Percentiles rank a stretch among this genome's conserved stretches.
phyloP scores from a whole-genome alignment of 2,329 filamentous ascomycete genomes.

The Exophiala viscosa region DNA sequence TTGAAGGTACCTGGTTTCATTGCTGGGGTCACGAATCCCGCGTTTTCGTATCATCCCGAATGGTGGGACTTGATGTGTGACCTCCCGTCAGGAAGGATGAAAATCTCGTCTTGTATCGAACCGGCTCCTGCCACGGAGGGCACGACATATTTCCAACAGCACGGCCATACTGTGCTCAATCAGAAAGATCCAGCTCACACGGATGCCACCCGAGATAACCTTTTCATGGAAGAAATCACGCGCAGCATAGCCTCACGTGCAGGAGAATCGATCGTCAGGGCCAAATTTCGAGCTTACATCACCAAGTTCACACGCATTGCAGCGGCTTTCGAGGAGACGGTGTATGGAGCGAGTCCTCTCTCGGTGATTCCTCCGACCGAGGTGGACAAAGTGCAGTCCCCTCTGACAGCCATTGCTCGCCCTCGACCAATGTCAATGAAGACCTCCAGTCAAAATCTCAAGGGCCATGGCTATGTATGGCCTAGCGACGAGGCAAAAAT shows the following conservation, averaged over 20 bases:
- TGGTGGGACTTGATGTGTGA: constrained; percentile 99
- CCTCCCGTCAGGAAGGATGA: constrained; percentile 84
- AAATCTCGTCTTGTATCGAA: constrained; percentile 88
- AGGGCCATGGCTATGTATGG: constrained; percentile 95
- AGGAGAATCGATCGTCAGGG: constrained; percentile 82
- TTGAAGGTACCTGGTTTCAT: constrained; percentile 96
- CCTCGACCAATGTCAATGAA: constrained; percentile 23
- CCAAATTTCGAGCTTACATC: constrained; percentile 95
- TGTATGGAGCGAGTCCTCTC: constrained; percentile 87
- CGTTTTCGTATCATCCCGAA: constrained; percentile 88
- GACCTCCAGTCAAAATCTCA: constrained; percentile 40
- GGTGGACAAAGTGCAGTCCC: constrained; percentile 47
- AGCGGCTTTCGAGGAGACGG: constrained; percentile 89
- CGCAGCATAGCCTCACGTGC: constrained; percentile 79
- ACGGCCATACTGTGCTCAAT: constrained; percentile 49
- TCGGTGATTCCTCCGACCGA: constrained; percentile 75
- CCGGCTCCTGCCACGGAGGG: constrained; percentile 77
- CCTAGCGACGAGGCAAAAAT: constrained; percentile 73
- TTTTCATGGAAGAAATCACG: constrained; percentile 84
- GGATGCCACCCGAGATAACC: constrained; percentile 79
- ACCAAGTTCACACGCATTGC: constrained; percentile 87
- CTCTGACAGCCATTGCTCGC: constrained; percentile 1
- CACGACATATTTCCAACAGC: constrained; percentile 79
- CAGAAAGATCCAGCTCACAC: constrained; percentile 29
- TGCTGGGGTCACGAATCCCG: constrained; percentile 94